Percentiles rank a stretch among this genome's conserved stretches.
These are phyloP conservation scores for Vigna unguiculata DNA, from an alignment of 306 rosid species.

Conservation along the genomic window DNA sequence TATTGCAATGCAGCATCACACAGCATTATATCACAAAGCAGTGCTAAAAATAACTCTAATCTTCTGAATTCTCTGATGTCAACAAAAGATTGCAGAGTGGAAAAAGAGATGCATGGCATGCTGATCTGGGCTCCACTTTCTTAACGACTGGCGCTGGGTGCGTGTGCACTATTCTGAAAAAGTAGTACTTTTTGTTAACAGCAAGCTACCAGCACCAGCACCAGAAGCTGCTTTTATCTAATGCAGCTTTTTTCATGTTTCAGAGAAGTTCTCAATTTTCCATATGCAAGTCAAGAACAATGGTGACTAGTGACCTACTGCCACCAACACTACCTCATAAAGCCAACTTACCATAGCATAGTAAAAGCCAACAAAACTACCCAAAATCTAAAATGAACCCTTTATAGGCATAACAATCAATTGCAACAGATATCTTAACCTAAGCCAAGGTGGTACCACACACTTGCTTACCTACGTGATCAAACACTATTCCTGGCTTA, in stretches of 20 bases:
- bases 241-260: constrained; percentile 40
- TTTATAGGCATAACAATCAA: constrained; percentile 31
- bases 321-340: constrained; percentile 37
- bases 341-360: constrained; percentile 33
- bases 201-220: constrained; percentile 34
- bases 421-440: not conserved
- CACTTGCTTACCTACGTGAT: constrained; percentile 63
- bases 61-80: constrained; percentile 18
- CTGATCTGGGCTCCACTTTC: constrained; percentile 42
- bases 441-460: constrained; percentile 28
- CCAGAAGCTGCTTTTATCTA: constrained; percentile 35
- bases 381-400: constrained; percentile 41
- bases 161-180: constrained; percentile 39
- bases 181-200: constrained; percentile 32
- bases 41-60: constrained; percentile 21
- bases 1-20: constrained; percentile 34
- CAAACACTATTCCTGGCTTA: constrained; percentile 74
- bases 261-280: constrained; percentile 23
- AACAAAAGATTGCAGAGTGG: constrained; percentile 42
- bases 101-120: constrained; percentile 36
- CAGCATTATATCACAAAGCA: constrained; percentile 32
- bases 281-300: constrained; percentile 32
- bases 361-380: constrained; percentile 30
- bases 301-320: constrained; percentile 30
- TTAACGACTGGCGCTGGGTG: constrained; percentile 33